Conservation (phyloP, 805 yeast genomes). For the Kluyveromyces starmeri region DNA sequence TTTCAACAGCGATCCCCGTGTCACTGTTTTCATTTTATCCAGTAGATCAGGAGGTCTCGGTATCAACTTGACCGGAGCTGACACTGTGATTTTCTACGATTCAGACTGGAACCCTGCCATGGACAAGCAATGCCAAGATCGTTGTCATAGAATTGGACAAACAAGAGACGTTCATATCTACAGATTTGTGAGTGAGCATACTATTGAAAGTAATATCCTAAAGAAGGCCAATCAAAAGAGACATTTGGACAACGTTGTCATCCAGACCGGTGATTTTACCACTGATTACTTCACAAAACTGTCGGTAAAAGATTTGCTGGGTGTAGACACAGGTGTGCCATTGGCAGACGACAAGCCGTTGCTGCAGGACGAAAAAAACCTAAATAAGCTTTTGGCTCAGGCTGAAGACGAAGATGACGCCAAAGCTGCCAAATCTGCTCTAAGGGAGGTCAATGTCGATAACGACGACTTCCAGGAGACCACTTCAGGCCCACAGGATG, state of each 20-base stretch:
- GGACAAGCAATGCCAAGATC: conserved; percentile 98
- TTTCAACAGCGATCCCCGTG: conserved; percentile 75
- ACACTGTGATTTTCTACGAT: conserved; percentile 95
- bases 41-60: conserved; percentile 98
- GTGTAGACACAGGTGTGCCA: conserved; percentile 33
- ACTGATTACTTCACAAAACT: conserved; percentile 89
- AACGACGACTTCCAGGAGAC: conserved; percentile 72
- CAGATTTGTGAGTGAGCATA: conserved; percentile 89
- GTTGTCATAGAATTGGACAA: conserved; percentile 98
- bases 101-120: conserved; percentile 99
- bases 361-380: conserved; percentile 31
- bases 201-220: conserved; percentile 91
- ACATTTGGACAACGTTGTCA: conserved; percentile 86
- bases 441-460: conserved; percentile 78
- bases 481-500: conserved; percentile 5
- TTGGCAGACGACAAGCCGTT: conserved; percentile 34
- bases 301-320: conserved; percentile 77
- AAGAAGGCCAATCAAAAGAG: conserved; percentile 92
- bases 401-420: conserved; percentile 94
- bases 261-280: conserved; percentile 96
- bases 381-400: conserved; percentile 65
- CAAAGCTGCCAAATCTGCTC: conserved; percentile 80
- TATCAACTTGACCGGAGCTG: conserved; percentile 96
- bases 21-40: conserved; percentile 86
- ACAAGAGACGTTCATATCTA: conserved; percentile 96